These are phyloP conservation scores for Magnusiomyces tetraspermus DNA, from an alignment of 1,139 yeast genomes.

Conservation along the genomic window DNA sequence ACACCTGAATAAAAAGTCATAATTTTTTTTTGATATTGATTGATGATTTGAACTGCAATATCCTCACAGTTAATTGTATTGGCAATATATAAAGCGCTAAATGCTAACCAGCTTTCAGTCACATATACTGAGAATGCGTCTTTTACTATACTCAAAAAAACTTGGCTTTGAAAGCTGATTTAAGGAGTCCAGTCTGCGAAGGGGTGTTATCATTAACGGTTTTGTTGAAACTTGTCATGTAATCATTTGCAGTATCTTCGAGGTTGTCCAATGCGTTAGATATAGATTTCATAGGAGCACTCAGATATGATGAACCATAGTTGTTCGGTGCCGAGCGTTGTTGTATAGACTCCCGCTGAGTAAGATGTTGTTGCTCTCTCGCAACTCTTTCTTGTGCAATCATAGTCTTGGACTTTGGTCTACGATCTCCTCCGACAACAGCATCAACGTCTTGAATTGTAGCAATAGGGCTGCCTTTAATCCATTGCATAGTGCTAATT, in stretches of 20 bases:
- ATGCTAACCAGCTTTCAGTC: too few species aligned
- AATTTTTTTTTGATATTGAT: too few species aligned
- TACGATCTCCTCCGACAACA: slow-evolving; percentile 34
- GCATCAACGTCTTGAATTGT: slow-evolving; percentile 45
- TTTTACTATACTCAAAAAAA: slow-evolving; percentile 19
- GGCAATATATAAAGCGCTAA: too few species aligned
- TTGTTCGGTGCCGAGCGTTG: slow-evolving; percentile 14
- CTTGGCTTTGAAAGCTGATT: slow-evolving; percentile 26
- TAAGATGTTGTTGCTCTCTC: slow-evolving; percentile 20
- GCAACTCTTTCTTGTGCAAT: slow-evolving; percentile 23
- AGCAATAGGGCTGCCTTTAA: slow-evolving; percentile 60
- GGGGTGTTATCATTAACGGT: slow-evolving; percentile 24
- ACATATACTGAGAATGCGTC: too few species aligned
- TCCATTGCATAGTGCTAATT: slow-evolving; percentile 77
- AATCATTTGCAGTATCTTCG: slow-evolving; percentile 29
- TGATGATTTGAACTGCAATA: too few species aligned
- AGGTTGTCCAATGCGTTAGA: slow-evolving; percentile 26
- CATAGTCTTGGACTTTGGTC: slow-evolving; percentile 31
- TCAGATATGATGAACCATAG: slow-evolving; percentile 13
- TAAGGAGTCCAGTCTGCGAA: slow-evolving; percentile 19
- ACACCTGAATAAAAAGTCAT: too few species aligned
- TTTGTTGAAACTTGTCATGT: slow-evolving; percentile 24
- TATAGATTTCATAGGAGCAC: slow-evolving; percentile 24
- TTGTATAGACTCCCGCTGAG: slow-evolving; percentile 10
- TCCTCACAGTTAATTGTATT: too few species aligned